These are phyloP conservation scores for Cyclotella cryptica DNA, from an alignment of 108 stramenopile genomes.

Conservation along the genomic window DNA sequence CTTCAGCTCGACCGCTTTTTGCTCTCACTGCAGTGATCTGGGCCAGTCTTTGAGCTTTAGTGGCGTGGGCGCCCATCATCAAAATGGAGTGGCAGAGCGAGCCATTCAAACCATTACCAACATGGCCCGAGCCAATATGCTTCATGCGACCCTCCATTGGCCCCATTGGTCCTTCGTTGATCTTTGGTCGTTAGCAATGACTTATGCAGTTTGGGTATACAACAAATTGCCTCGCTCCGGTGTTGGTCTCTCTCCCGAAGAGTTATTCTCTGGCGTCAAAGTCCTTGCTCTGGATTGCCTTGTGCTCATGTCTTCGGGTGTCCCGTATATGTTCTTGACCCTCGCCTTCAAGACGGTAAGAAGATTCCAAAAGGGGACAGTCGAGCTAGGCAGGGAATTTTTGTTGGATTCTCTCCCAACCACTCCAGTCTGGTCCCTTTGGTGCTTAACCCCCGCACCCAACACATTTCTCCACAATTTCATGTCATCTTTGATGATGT, in stretches of 20 bases:
- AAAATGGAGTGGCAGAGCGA: constrained; percentile 62
- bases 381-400: no score
- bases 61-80: constrained; percentile 69
- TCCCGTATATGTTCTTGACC: constrained; percentile 56
- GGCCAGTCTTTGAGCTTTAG: constrained; percentile 22
- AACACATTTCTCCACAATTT: no score
- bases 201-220: constrained; percentile 16
- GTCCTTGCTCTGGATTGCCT: no score
- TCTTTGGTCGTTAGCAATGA: no score
- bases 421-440: no score
- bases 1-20: not conserved
- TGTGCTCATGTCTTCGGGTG: not conserved
- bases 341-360: constrained; percentile 45
- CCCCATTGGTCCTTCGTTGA: constrained; percentile 35
- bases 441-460: no score
- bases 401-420: no score
- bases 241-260: not conserved
- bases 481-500: constrained; percentile 19
- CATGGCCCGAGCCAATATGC: constrained; percentile 50
- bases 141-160: constrained; percentile 50
- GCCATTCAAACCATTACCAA: constrained; percentile 17
- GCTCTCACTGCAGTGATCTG: not conserved
- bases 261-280: not conserved
- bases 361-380: not conserved
- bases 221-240: not conserved